Base-by-base conservation (phyloP, 106 monocot genomes). In the Vanilla planifolia region DNA sequence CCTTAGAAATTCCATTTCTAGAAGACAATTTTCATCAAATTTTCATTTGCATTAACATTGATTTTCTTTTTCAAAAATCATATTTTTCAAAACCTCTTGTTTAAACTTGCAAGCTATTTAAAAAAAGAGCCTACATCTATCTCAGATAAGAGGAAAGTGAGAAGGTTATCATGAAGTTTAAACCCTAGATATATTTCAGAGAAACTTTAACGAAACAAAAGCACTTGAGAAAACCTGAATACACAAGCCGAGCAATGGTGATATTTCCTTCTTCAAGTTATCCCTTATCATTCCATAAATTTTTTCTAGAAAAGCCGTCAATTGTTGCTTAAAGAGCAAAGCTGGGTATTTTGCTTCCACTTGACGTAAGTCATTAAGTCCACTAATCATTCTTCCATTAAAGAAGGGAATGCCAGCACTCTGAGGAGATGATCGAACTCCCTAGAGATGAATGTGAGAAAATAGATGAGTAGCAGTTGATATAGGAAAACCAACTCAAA, bases 291-390 rank as follows among this genome's bases (percentile, higher is more conserved):
- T 81, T 72, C 83, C 88, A 70, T 84, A 85, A 4, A 93, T 81
- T 70, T 93, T 93, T 59, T 93, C 92, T 59, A 93, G 78, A 25
- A 78, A 80, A 58, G 78, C 83, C 32, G 84, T 85, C 28, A 93
- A 67, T 46, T 93, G 87, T 61, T 93, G 92, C 62, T 84, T 93
- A 36, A 93, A 93, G 44, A 92, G 83, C 62, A 83, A 65, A 59
- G 86, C 91, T 32, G 86, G 85, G 67, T 83, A 92, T 69, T 86
- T 92, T 53, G 86, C 86, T 66, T 92, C 86, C 26, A 92, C 86
- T 73, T 92, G 81, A 32, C 75, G 84, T 65, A 78, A 33, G 28
- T 90, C 79, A 50, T 70, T 70, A 64, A 71, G 41, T 48, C 82
- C 77, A 53, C 43, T 22, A 70, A 79, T 64, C 75, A 80, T 66